phyloP scores from a whole-genome alignment of 495 filamentous ascomycete species.

The Aspergillus sclerotioniger region DNA sequence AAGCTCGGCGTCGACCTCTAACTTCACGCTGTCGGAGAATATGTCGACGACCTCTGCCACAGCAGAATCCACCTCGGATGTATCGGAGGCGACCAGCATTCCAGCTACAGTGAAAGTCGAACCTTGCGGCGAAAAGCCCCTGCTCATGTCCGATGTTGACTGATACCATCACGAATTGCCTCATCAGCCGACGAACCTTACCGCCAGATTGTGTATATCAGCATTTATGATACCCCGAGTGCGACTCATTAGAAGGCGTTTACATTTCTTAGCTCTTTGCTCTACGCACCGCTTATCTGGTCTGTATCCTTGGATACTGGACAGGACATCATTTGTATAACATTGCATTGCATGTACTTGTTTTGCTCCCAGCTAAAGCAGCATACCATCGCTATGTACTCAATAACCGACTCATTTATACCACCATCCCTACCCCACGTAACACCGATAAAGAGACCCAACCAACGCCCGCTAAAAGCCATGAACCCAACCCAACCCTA shows the following conservation, averaged over 20 bases:
- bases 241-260: constrained; percentile 16
- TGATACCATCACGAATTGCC: constrained; percentile 1
- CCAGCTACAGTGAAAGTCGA: constrained; percentile 22
- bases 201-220: constrained; percentile 1
- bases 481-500: constrained; percentile 26
- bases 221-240: constrained; percentile 26
- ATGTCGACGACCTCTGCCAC: constrained; percentile 31
- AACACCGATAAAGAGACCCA: too few species aligned
- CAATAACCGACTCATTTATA: too few species aligned
- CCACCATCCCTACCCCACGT: too few species aligned
- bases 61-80: constrained; percentile 26
- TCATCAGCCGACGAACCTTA: not conserved
- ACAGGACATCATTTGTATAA: not conserved
- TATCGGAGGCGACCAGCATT: constrained; percentile 38
- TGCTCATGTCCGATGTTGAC: constrained; percentile 17
- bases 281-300: not conserved
- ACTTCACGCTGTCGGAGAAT: constrained; percentile 26
- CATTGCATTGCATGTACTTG: not conserved
- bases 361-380: not conserved
- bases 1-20: constrained; percentile 23
- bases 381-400: too few species aligned
- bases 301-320: not conserved
- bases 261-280: not conserved
- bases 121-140: constrained; percentile 1
- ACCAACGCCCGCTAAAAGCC: not conserved